These are phyloP conservation scores for Triglochin maritima DNA, from an alignment of 106 monocot genomes.

Conservation along the genomic window DNA sequence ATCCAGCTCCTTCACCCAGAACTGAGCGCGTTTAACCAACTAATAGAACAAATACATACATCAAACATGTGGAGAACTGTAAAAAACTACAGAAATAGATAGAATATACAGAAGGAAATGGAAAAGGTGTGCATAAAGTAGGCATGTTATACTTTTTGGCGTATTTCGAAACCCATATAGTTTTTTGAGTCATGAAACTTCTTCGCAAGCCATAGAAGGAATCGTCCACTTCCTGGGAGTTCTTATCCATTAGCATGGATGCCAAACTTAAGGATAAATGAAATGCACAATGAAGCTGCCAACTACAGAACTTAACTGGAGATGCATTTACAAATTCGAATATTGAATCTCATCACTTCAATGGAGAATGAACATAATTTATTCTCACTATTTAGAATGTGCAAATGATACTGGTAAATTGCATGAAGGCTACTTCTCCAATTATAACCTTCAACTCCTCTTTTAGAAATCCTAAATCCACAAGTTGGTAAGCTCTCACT, in stretches of 20 bases:
- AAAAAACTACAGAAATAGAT: not conserved
- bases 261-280: not conserved
- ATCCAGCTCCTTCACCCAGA: conserved; percentile 65
- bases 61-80: not conserved
- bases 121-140: not conserved
- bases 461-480: too few species aligned
- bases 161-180: conserved; percentile 84
- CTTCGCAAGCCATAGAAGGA: conserved; percentile 93
- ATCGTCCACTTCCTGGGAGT: conserved; percentile 79
- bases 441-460: too few species aligned
- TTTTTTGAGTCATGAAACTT: conserved; percentile 40
- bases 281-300: not conserved
- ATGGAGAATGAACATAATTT: too few species aligned
- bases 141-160: conserved; percentile 48
- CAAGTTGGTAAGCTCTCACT: too few species aligned
- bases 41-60: conserved; percentile 12
- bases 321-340: too few species aligned
- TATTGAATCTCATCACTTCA: too few species aligned
- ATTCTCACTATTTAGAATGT: too few species aligned
- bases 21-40: conserved; percentile 81
- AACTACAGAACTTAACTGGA: not conserved
- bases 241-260: not conserved
- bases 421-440: too few species aligned
- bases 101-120: not conserved
- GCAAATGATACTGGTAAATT: too few species aligned